Evolutionary conservation across 2,329 filamentous ascomycete species (phyloP).

Genomic region (Chaetomiaceae sp.): DNA sequence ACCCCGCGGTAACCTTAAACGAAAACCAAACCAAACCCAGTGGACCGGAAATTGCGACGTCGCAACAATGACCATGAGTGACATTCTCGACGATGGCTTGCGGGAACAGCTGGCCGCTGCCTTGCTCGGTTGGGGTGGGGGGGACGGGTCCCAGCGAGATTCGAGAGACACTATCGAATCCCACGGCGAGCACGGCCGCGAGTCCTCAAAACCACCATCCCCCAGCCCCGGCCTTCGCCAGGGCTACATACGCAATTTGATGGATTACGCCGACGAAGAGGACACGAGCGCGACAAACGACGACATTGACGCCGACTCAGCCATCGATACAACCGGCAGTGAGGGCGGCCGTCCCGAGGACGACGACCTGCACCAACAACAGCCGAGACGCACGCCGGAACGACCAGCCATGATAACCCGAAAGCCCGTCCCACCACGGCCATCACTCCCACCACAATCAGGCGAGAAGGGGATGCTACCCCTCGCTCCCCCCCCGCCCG

Average conservation of each 20-base stretch:
- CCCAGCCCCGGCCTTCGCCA: constrained; percentile 5
- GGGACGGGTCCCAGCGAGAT: background rate
- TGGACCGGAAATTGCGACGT: constrained; percentile 20
- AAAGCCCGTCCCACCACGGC: constrained; percentile 10
- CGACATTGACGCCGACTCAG: constrained; percentile 23
- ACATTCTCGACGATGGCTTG: constrained; percentile 13
- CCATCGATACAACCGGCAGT: background rate
- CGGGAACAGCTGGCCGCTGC: constrained; percentile 15
- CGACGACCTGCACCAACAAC: background rate
- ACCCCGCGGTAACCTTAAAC: constrained; percentile 1
- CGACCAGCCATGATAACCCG: background rate
- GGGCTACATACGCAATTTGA: constrained; percentile 17
- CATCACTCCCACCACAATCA: too few species aligned
- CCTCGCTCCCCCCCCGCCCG: constrained; percentile 4
- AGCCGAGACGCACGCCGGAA: constrained; percentile 1
- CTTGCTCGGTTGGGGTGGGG: constrained; percentile 14
- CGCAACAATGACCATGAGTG: constrained; percentile 20
- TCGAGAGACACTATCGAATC: background rate
- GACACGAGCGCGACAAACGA: constrained; percentile 5
- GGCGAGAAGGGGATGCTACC: background rate
- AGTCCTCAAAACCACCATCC: background rate
- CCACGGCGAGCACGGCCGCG: background rate
- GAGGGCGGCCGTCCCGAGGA: background rate
- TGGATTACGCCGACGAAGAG: constrained; percentile 16
- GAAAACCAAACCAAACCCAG: too few species aligned